Conservation (phyloP, 768 basidiomycete genomes). For the Russula ochroleuca region DNA sequence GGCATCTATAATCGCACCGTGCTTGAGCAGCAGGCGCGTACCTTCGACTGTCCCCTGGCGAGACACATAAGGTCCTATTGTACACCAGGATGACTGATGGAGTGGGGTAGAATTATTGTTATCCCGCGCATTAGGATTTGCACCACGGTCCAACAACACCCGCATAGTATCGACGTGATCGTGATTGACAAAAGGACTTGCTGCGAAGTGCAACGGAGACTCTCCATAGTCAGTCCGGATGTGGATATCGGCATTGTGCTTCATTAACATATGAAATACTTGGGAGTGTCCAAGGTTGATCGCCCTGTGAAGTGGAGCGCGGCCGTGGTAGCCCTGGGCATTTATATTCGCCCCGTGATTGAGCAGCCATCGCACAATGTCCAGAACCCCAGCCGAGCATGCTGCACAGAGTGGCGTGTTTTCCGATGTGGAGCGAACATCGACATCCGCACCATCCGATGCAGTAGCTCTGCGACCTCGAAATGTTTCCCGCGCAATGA, state of each 20-base stretch:
- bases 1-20: too few species aligned
- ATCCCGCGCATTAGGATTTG: not conserved
- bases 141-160: not conserved
- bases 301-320: not conserved
- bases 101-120: not conserved
- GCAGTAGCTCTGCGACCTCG: not conserved
- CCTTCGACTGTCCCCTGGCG: too few species aligned
- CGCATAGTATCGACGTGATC: not conserved
- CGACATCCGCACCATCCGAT: not conserved
- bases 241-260: not conserved
- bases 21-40: too few species aligned
- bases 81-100: not conserved
- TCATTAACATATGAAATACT: not conserved
- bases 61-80: too few species aligned
- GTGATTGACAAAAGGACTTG: not conserved
- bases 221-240: not conserved
- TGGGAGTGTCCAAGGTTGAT: not conserved
- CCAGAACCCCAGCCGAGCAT: not conserved
- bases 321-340: not conserved
- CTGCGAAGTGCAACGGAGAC: not conserved
- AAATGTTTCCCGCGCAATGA: not conserved
- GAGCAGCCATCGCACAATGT: not conserved
- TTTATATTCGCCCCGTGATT: not conserved
- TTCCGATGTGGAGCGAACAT: not conserved
- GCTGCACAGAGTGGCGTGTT: too few species aligned